These are phyloP conservation scores for Achlya hypogyna DNA, from an alignment of 352 stramenopile species.

Conservation along the genomic window DNA sequence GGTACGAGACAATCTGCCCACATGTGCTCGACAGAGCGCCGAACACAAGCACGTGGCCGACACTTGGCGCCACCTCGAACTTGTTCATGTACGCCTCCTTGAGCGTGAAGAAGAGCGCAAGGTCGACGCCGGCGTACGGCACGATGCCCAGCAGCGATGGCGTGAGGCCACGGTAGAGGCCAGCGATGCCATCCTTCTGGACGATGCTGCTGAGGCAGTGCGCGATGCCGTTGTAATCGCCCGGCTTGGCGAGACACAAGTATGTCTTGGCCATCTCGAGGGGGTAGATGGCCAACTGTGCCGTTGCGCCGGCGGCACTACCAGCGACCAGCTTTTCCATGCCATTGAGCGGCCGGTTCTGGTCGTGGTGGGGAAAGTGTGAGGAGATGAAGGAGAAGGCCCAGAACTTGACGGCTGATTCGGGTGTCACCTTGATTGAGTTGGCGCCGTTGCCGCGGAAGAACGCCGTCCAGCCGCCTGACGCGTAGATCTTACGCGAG, in stretches of 20 bases:
- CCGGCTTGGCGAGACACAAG: slow-evolving; percentile 40
- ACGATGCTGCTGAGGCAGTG: slow-evolving; percentile 41
- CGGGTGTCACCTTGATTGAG: slow-evolving; percentile 66
- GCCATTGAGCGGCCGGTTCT: slow-evolving; percentile 8
- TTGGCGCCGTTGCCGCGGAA: slow-evolving; percentile 77
- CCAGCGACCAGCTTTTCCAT: slow-evolving; percentile 52
- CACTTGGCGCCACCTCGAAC: slow-evolving; percentile 34
- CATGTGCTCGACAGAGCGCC: slow-evolving; percentile 52
- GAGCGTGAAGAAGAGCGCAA: slow-evolving; percentile 64
- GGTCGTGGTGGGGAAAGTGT: slow-evolving; percentile 15
- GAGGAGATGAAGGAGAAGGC: slow-evolving; percentile 48
- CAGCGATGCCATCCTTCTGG: slow-evolving; percentile 40
- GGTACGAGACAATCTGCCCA: slow-evolving; percentile 60
- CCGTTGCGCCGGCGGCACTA: slow-evolving; percentile 59
- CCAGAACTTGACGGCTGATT: slow-evolving; percentile 71
- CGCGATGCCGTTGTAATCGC: slow-evolving; percentile 52
- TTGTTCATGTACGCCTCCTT: slow-evolving; percentile 37
- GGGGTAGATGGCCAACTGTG: slow-evolving; percentile 64
- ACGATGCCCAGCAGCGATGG: slow-evolving; percentile 59
- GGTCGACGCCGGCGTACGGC: slow-evolving; percentile 67
- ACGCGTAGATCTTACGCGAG: slow-evolving; percentile 44
- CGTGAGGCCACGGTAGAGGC: slow-evolving; percentile 50
- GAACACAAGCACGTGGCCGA: slow-evolving; percentile 46
- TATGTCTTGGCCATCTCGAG: slow-evolving; percentile 77
- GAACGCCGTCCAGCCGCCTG: slow-evolving; percentile 49